Evolutionary conservation across 1,284 basidiomycete species (phyloP), one percentile per base, ranked within the genome.

Genomic region (Heterobasidion annosum): DNA sequence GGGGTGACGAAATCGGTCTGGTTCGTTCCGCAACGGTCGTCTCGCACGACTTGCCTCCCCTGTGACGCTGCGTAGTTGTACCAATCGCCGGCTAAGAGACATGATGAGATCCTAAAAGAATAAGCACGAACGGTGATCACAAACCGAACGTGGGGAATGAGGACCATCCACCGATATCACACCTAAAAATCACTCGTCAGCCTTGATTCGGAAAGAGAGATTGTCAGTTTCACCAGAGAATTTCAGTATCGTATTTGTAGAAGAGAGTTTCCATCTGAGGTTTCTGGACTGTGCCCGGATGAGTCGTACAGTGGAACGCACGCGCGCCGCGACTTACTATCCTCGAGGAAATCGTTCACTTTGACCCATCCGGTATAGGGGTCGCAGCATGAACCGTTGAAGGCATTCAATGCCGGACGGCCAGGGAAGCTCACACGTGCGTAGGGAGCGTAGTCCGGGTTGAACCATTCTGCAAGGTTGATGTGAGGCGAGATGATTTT

Each of bases 221-320:
- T 40, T 3, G 3, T 12, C n/a, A 8, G 33, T 51, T 68, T 25
- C 53, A 76, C 78, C 80, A 83, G 75, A 59, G 50, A 49, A 83
- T 78, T 56, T 83, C 79, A 0, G 73, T 73, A 40, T 71, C 74
- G 52, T 83, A 82, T 15, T 71, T 70, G 16, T 71, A 61, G 0
- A 75, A 77, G 3, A 83, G 68, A 15, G 75, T 74, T 5, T 74
- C 58, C 80, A 83, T 83, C 51, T 83, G 82, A 1, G 77, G 76
- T 19, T 75, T 66, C 60, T 77, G 79, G 16, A 83, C 58, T 61
- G 15, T 16, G 42, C 5, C 25, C 4, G 25, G 3, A 25, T 25
- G 4, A 25, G 25, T 4, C 25, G 25, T 25, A 25, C 25, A 25
- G 25, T 4, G 3, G 25, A 4, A 25, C 5, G 25, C 25, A 4